Evolutionary conservation across 129 eudicot genomes (phyloP).

Genomic region (Lactuca saligna): DNA sequence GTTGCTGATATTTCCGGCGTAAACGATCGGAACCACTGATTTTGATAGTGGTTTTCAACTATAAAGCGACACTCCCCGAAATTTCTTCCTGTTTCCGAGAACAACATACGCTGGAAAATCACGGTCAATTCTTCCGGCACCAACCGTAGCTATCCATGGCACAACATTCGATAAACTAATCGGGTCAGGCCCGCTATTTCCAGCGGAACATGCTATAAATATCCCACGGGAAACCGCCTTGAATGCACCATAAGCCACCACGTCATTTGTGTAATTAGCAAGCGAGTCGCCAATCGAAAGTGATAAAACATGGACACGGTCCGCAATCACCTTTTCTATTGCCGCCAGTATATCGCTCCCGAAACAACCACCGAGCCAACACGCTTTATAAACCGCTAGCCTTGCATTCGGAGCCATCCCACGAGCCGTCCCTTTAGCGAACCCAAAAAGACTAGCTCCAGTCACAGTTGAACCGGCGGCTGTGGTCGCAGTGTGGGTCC

Average conservation of each 20-base stretch:
- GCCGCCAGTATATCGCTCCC: conserved; percentile 65
- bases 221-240: conserved; percentile 53
- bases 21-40: conserved; percentile 43
- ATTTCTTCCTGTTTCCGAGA: conserved; percentile 53
- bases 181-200: conserved; percentile 64
- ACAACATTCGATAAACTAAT: conserved; percentile 57
- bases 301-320: conserved; percentile 62
- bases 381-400: conserved; percentile 60
- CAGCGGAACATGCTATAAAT: conserved; percentile 64
- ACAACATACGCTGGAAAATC: conserved; percentile 57
- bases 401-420: conserved; percentile 71
- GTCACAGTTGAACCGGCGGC: conserved; percentile 62
- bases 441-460: conserved; percentile 61
- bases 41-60: conserved; percentile 46
- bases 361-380: conserved; percentile 72
- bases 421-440: conserved; percentile 63
- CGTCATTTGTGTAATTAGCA: conserved; percentile 46
- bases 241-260: conserved; percentile 55
- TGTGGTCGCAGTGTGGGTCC: conserved; percentile 77
- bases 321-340: conserved; percentile 61
- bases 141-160: conserved; percentile 79
- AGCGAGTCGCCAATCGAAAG: conserved; percentile 57
- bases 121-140: conserved; percentile 72
- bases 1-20: conserved; percentile 44
- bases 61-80: conserved; percentile 60